Evolutionary conservation across 1,284 basidiomycete species (phyloP).

Genomic region (Marasmius tenuissimus): DNA sequence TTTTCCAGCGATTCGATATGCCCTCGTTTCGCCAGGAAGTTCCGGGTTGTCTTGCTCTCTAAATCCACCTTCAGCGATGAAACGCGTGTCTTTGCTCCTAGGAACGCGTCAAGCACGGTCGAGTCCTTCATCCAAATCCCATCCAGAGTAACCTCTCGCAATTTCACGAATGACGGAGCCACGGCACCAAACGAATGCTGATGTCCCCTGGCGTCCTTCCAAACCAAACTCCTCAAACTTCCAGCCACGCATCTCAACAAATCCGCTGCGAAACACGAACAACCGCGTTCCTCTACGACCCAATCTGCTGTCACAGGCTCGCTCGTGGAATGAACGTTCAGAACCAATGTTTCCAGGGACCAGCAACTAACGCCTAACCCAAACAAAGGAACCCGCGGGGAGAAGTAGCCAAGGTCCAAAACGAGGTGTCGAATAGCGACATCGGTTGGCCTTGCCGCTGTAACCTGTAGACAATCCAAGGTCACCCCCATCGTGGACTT

Average conservation of each 20-base stretch:
- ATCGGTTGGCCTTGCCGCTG: conserved; percentile 12
- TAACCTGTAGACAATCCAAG: background rate
- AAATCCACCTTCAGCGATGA: conserved; percentile 23
- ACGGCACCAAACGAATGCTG: conserved; percentile 9
- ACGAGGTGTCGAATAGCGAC: conserved; percentile 19
- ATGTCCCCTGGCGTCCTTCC: conserved; percentile 18
- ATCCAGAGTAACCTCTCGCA: conserved; percentile 21
- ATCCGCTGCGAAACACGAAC: conserved; percentile 13
- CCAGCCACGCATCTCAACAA: conserved; percentile 16
- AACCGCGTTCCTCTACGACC: background rate
- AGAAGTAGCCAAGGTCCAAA: background rate
- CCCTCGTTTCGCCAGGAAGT: conserved; percentile 21
- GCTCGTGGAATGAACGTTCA: conserved; percentile 9
- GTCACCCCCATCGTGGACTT: conserved; percentile 5
- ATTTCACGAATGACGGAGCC: conserved; percentile 15
- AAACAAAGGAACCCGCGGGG: conserved; percentile 11
- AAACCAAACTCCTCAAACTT: conserved; percentile 22
- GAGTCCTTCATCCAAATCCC: conserved; percentile 13
- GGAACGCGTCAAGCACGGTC: conserved; percentile 16
- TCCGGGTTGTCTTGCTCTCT: conserved; percentile 6
- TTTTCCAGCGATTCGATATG: conserved; percentile 20
- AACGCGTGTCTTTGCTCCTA: conserved; percentile 17
- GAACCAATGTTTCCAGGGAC: conserved; percentile 20
- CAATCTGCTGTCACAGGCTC: background rate
- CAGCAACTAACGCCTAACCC: conserved; percentile 9